A percentile compares a stretch with the other conserved stretches of the same genome.
Conservation (phyloP, 140 eudicot species). For the Flaveria floridana region DNA sequence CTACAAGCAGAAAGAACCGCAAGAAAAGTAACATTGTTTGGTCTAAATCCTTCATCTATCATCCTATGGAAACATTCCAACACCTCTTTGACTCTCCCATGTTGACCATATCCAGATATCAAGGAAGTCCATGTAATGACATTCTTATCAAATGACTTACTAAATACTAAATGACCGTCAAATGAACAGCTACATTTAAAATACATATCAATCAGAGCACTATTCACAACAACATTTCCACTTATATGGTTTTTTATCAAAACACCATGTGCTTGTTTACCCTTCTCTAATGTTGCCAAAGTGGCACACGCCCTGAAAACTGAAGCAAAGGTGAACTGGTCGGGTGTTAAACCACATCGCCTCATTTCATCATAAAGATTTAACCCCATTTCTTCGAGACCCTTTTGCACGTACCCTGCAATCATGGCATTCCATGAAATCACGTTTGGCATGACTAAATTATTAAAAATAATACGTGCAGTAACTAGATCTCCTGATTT, state of each 20-base stretch:
- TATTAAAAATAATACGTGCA: constrained; percentile 56
- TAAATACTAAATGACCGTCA: constrained; percentile 66
- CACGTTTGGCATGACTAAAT: constrained; percentile 43
- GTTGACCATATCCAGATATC: constrained; percentile 76
- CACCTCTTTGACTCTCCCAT: constrained; percentile 70
- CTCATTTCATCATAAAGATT: constrained; percentile 64
- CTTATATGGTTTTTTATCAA: constrained; percentile 55
- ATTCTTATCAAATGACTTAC: constrained; percentile 54
- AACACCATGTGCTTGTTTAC: constrained; percentile 71
- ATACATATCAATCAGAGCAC: constrained; percentile 92
- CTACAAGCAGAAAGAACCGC: constrained; percentile 93
- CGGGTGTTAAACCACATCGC: constrained; percentile 60
- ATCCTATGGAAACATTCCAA: constrained; percentile 53
- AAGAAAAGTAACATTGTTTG: constrained; percentile 79
- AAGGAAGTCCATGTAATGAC: constrained; percentile 86
- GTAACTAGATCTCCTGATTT: constrained; percentile 72
- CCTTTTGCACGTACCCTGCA: constrained; percentile 89
- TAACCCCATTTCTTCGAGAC: constrained; percentile 65
- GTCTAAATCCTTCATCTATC: constrained; percentile 71
- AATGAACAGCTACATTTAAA: constrained; percentile 77
- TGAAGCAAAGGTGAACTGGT: constrained; percentile 83
- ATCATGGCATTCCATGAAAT: constrained; percentile 92
- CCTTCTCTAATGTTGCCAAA: constrained; percentile 75
- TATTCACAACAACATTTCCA: constrained; percentile 67
- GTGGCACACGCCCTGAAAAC: constrained; percentile 92